Percentiles rank a stretch among this genome's conserved stretches.
Evolutionary conservation across 2,329 filamentous ascomycete species (phyloP).

Genomic region (Lecanicillium sp.): DNA sequence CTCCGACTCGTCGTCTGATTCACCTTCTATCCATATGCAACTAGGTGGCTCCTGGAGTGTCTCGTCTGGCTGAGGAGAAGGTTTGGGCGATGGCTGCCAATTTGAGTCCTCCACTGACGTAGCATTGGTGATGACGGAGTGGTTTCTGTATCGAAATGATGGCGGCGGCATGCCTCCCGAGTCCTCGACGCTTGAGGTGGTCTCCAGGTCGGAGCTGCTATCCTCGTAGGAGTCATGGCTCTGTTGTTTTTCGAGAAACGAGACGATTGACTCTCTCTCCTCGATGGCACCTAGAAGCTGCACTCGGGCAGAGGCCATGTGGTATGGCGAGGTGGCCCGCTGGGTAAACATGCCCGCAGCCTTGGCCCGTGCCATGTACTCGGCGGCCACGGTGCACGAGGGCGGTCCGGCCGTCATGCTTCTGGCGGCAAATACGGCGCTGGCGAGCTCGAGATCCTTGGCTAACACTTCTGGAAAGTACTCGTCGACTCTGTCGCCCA

Average conservation of each 20-base stretch:
- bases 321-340: constrained; percentile 18
- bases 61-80: constrained; percentile 9
- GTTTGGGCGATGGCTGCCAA: constrained; percentile 19
- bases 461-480: constrained; percentile 51
- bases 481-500: constrained; percentile 25
- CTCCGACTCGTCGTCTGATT: constrained; percentile 24
- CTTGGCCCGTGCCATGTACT: constrained; percentile 15
- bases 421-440: constrained; percentile 38
- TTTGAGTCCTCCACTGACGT: constrained; percentile 26
- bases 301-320: constrained; percentile 20
- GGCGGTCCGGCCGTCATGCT: constrained; percentile 47
- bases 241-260: constrained; percentile 20
- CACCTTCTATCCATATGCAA: constrained; percentile 30
- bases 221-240: constrained; percentile 12
- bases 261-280: constrained; percentile 26
- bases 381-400: constrained; percentile 24
- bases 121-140: constrained; percentile 26
- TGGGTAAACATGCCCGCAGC: constrained; percentile 11
- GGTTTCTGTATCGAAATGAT: constrained; percentile 23
- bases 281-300: constrained; percentile 26
- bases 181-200: constrained; percentile 20
- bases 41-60: constrained; percentile 12
- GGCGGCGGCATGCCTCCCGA: constrained; percentile 24
- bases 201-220: constrained; percentile 24
- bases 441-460: constrained; percentile 42